Conservation (phyloP, 192 early-diverging fungal species). For the Cetraspora pellucida region DNA sequence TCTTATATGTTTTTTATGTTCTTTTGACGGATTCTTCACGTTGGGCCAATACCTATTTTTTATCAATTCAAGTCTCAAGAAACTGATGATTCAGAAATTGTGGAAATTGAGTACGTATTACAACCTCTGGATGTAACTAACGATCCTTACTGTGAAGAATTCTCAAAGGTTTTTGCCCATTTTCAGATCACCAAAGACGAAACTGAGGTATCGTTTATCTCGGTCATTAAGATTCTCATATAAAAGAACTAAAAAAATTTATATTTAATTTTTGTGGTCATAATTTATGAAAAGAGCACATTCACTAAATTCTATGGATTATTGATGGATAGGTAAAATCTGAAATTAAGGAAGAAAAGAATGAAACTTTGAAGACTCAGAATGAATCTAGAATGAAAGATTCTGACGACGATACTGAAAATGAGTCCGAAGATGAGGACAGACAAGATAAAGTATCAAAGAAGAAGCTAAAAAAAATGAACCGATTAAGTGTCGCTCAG, state of each 20-base stretch:
- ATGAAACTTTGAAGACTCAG: neutral
- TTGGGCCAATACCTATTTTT: neutral
- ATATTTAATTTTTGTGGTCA: too few species aligned
- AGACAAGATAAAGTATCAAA: conserved; percentile 51
- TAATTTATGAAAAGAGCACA: neutral
- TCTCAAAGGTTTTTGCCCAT: conserved; percentile 49
- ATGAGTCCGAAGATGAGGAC: conserved; percentile 31
- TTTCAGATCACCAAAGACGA: conserved; percentile 42
- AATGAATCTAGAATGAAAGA: conserved; percentile 26
- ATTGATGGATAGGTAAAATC: conserved; percentile 4
- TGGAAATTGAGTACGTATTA: conserved; percentile 37
- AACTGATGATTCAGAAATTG: conserved; percentile 13
- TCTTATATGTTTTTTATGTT: too few species aligned
- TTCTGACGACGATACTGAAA: conserved; percentile 34
- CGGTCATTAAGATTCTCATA: neutral
- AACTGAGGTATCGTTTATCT: conserved; percentile 39
- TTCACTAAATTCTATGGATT: conserved; percentile 14
- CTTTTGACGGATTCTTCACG: too few species aligned
- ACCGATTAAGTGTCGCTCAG: conserved; percentile 80
- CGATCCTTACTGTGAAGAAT: conserved; percentile 46
- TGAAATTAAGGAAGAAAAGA: conserved; percentile 30
- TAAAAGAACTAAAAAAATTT: too few species aligned
- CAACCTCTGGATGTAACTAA: conserved; percentile 35
- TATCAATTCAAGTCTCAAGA: neutral
- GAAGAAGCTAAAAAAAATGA: conserved; percentile 60